A percentile compares a stretch with the other conserved stretches of the same genome.
These are phyloP conservation scores for Choanephora cucurbitarum DNA, from an alignment of 371 early-diverging fungal genomes.

Conservation along the genomic window DNA sequence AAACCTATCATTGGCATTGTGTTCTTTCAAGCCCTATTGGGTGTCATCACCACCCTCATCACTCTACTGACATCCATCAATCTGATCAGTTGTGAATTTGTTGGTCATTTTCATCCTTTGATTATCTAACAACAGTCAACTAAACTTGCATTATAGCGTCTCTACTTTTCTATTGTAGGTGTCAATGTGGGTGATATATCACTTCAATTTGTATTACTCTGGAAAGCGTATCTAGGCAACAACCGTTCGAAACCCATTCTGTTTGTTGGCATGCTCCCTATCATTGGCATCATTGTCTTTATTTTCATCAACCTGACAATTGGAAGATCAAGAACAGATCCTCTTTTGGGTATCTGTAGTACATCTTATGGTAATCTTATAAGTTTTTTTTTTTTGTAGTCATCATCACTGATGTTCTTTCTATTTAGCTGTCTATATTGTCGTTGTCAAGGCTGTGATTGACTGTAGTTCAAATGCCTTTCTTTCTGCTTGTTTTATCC, in stretches of 20 bases:
- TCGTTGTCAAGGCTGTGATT: constrained; percentile 35
- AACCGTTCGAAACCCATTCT: constrained; percentile 40
- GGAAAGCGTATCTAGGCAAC: constrained; percentile 52
- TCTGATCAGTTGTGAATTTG: constrained; percentile 40
- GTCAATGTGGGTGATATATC: constrained; percentile 45
- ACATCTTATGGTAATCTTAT: constrained; percentile 38
- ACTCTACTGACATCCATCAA: constrained; percentile 36
- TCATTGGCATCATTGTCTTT: constrained; percentile 32
- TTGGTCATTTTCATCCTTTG: constrained; percentile 17
- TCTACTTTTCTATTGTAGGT: constrained; percentile 43
- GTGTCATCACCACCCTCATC: constrained; percentile 37
- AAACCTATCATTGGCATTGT: constrained; percentile 44
- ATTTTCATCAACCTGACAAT: constrained; percentile 39
- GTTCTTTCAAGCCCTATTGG: constrained; percentile 37
- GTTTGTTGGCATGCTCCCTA: constrained; percentile 30
- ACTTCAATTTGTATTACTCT: constrained; percentile 40
- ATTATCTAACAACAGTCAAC: too few relatives aligned
- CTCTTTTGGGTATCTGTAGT: constrained; percentile 25
- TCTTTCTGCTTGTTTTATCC: constrained; percentile 42
- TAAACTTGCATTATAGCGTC: too few relatives aligned
- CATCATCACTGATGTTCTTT: too few relatives aligned
- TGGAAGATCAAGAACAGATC: constrained; percentile 29
- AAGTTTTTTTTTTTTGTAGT: too few relatives aligned
- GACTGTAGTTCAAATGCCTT: constrained; percentile 47
- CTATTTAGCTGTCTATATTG: constrained; percentile 42